These are phyloP conservation scores for Asterella californica DNA, from an alignment of 225 moss, liverwort and hornwort species.

Conservation along the genomic window DNA sequence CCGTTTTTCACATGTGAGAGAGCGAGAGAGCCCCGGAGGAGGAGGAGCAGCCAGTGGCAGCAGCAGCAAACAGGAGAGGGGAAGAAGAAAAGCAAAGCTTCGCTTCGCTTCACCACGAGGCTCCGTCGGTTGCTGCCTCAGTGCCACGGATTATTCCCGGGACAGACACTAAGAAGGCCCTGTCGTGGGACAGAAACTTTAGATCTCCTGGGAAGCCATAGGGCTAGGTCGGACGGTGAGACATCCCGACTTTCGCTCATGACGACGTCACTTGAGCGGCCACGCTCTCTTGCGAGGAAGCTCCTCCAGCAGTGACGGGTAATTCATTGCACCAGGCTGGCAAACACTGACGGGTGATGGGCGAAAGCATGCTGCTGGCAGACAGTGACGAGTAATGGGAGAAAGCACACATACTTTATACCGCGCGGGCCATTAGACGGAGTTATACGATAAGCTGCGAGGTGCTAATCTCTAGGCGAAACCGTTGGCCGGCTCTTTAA, in stretches of 20 bases:
- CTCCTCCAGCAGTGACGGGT: not conserved
- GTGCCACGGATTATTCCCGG: not conserved
- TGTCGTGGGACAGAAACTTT: not conserved
- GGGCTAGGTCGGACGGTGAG: not conserved
- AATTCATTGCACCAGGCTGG: constrained; percentile 1
- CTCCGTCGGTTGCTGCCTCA: not conserved
- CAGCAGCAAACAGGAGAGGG: not conserved
- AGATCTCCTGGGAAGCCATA: not conserved
- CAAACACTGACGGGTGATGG: not conserved
- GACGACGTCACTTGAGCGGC: not conserved
- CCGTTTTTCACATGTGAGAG: no score
- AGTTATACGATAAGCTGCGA: not conserved
- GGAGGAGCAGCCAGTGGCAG: not conserved
- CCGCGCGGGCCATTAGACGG: not conserved
- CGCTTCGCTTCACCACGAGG: not conserved
- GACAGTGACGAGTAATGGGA: no score
- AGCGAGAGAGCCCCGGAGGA: no score
- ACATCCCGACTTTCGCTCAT: not conserved
- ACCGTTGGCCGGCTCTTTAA: not conserved
- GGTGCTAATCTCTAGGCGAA: not conserved
- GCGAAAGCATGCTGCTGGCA: no score
- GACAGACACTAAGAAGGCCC: not conserved
- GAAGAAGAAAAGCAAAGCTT: not conserved
- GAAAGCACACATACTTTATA: constrained; percentile 1
- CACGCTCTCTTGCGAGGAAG: not conserved